Evolutionary conservation across 495 filamentous ascomycete species (phyloP).

Genomic region (Podospora pseudocomata): DNA sequence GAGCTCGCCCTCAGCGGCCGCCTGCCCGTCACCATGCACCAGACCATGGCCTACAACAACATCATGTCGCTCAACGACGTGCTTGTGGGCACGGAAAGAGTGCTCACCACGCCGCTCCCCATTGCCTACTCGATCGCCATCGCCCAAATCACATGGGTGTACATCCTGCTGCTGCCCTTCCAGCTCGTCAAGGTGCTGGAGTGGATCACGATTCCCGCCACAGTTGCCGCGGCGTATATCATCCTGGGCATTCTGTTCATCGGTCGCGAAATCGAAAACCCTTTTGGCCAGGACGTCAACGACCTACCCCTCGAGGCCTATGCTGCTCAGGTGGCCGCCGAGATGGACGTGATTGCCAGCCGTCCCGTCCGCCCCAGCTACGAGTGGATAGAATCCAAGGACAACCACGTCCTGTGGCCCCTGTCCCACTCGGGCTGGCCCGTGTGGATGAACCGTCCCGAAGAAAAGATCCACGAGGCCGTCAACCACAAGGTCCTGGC

Average conservation of each 20-base stretch:
- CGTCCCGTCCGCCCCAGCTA: conserved; percentile 52
- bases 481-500: conserved; percentile 38
- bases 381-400: conserved; percentile 54
- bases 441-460: conserved; percentile 58
- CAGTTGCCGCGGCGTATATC: conserved; percentile 75
- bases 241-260: conserved; percentile 86
- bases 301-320: conserved; percentile 77
- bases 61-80: conserved; percentile 67
- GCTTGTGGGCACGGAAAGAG: conserved; percentile 69
- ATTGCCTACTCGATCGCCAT: conserved; percentile 84
- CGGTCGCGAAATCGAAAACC: conserved; percentile 84
- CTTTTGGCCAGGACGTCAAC: conserved; percentile 83
- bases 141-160: conserved; percentile 83
- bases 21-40: conserved; percentile 49
- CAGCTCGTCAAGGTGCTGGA: conserved; percentile 58
- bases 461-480: conserved; percentile 42
- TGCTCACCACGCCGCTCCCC: conserved; percentile 80
- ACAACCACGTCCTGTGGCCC: conserved; percentile 66
- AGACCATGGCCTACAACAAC: conserved; percentile 48
- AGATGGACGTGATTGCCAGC: conserved; percentile 70
- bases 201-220: conserved; percentile 84
- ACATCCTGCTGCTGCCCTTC: conserved; percentile 79
- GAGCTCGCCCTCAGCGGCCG: conserved; percentile 52
- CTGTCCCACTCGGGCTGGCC: conserved; percentile 56
- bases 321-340: conserved; percentile 65